phyloP scores from a whole-genome alignment of 768 basidiomycete species.

The Tylopilus subfusipes region DNA sequence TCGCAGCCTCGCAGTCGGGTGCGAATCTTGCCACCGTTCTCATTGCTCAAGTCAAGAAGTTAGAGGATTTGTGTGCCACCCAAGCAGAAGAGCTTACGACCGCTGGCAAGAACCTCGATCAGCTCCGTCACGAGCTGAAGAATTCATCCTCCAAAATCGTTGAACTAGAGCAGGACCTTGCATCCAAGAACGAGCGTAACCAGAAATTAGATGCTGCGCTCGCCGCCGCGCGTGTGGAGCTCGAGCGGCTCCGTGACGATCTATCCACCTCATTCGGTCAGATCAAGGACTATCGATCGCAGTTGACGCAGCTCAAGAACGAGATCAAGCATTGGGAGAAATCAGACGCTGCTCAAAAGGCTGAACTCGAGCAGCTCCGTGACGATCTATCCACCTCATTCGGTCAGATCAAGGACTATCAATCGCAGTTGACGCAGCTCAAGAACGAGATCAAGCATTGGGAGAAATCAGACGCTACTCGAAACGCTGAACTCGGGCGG shows the following conservation, averaged over 20 bases:
- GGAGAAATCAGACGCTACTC: not conserved
- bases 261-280: not conserved
- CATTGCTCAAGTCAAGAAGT: not conserved
- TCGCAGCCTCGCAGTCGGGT: not conserved
- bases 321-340: not conserved
- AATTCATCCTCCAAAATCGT: not conserved
- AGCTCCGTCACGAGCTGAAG: not conserved
- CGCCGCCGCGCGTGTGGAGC: not conserved
- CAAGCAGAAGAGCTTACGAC: not conserved
- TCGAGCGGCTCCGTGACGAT: not conserved
- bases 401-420: not conserved
- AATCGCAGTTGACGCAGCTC: not conserved
- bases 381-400: not conserved
- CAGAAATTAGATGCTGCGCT: not conserved
- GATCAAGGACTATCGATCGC: not conserved
- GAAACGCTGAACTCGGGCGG: not conserved
- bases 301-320: not conserved
- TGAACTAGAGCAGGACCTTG: not conserved
- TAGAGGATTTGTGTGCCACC: not conserved
- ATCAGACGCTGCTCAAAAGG: not conserved
- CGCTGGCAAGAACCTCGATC: not conserved
- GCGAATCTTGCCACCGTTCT: not conserved
- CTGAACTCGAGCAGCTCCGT: not conserved
- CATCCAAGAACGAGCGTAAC: not conserved
- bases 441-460: not conserved